These are phyloP conservation scores for Neurospora sp. DNA, from an alignment of 495 filamentous ascomycete species.

Conservation along the genomic window DNA sequence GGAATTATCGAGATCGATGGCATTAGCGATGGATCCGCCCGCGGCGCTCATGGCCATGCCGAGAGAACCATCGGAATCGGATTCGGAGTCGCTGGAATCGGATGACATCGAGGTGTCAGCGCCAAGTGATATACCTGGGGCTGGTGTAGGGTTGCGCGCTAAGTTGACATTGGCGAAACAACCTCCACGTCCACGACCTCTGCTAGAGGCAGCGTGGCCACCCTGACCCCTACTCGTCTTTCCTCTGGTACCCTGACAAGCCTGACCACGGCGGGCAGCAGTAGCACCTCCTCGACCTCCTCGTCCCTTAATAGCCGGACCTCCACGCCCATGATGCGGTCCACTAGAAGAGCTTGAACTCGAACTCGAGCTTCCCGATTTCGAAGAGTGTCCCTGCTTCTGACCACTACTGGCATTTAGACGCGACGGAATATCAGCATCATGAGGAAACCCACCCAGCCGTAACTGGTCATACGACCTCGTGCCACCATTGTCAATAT, in stretches of 20 bases:
- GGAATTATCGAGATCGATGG: neutral
- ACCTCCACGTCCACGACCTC: neutral
- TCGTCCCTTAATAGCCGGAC: neutral
- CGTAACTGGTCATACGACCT: conserved; percentile 12
- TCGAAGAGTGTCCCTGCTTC: neutral
- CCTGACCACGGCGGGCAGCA: neutral
- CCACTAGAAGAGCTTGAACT: neutral
- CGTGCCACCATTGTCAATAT: conserved; percentile 9
- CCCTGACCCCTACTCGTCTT: neutral
- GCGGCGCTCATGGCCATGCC: neutral
- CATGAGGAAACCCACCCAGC: neutral
- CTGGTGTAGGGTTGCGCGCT: neutral
- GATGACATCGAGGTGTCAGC: neutral
- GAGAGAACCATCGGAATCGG: neutral
- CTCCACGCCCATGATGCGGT: neutral
- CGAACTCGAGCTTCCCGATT: neutral
- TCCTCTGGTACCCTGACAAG: neutral
- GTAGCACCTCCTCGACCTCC: neutral
- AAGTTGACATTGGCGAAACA: neutral
- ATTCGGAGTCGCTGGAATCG: neutral
- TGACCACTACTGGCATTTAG: neutral
- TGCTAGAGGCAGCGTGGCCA: neutral
- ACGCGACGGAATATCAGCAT: conserved; percentile 8
- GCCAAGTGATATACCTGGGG: neutral
- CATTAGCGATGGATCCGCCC: neutral